These are phyloP conservation scores for Ceratocystis albifundus DNA, from an alignment of 2,329 filamentous ascomycete genomes.

Conservation along the genomic window DNA sequence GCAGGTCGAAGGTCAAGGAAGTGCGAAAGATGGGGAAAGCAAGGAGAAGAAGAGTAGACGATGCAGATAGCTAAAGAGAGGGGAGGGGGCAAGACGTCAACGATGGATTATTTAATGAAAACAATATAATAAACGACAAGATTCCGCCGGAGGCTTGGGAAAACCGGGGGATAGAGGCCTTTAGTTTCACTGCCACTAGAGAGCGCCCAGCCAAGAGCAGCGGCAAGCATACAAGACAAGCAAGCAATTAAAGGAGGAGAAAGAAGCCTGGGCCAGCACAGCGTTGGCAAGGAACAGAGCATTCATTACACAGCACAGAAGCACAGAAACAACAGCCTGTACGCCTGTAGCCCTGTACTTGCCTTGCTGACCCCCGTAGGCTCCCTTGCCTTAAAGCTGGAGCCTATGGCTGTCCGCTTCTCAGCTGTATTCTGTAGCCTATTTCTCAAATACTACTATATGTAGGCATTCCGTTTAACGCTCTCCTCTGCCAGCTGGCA, in stretches of 20 bases:
- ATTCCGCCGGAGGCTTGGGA: conserved; percentile 11
- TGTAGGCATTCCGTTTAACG: no score
- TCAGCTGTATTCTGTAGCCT: no score
- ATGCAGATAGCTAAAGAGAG: not conserved
- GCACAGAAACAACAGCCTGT: no score
- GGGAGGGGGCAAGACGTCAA: not conserved
- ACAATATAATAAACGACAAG: not conserved
- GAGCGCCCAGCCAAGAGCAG: not conserved
- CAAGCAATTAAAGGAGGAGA: not conserved
- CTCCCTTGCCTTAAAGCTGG: not conserved
- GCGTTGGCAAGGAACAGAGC: not conserved
- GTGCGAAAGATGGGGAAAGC: no score
- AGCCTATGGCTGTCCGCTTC: not conserved
- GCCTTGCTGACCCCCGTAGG: no score
- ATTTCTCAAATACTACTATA: no score
- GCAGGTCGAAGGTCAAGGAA: no score
- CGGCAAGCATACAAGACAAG: not conserved
- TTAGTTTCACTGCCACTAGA: not conserved
- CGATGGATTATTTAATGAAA: not conserved
- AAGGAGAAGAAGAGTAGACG: no score
- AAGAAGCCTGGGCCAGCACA: conserved; percentile 1
- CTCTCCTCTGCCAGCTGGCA: not conserved
- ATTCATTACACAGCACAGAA: not conserved
- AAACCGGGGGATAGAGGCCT: not conserved
- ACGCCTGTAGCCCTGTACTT: not conserved